Evolutionary conservation across 306 rosid species (phyloP), one percentile per base, ranked within the genome.

Genomic region (Quercus robur): DNA sequence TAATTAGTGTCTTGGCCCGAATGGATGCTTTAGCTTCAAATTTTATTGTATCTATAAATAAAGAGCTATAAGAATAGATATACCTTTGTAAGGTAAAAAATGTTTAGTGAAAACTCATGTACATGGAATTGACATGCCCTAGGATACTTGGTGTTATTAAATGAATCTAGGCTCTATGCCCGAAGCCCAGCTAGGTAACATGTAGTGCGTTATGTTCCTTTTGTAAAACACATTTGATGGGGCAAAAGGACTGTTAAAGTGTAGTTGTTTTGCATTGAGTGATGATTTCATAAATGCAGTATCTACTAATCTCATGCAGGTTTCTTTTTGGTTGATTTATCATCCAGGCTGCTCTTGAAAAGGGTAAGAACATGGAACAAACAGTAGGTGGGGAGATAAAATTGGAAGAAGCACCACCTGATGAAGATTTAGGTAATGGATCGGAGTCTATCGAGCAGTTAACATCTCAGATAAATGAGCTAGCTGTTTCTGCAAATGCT

Each of bases 301-400:
- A 33, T 18, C 52, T n/a, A 18, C 25, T 15, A 23, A 52, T 69
- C 35, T 66, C 59, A 63, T 77, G 56, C 71, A 69, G 51, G 35
- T 46, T 75, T 51, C 51, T 75, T 20, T 9, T 67, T 71, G 41
- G 28, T 57, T 81, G 10, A 12, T 74, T 28, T 80, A 78, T 71
- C 71, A 80, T 85, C 73, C 92, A 91, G 99, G 97, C 91, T 76
- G 84, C 93, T 49, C 81, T 87, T 79, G 98, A 88, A 30, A 95
- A 87, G 83, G 99, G 77, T 25, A 89, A 86, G 77, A 77, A 18
- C 79, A 41, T 44, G 25, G 94, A 87, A 35, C 70, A 82, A 84
- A 77, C 26, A 14, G 82, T 52, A 62, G 74, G 56, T 71, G 92
- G 73, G 75, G 92, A 90, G 52, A 44, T 72, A 46, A 35, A 28